Conservation (phyloP, 441 rosid genomes). For the Pelargonium cotyledonis region DNA sequence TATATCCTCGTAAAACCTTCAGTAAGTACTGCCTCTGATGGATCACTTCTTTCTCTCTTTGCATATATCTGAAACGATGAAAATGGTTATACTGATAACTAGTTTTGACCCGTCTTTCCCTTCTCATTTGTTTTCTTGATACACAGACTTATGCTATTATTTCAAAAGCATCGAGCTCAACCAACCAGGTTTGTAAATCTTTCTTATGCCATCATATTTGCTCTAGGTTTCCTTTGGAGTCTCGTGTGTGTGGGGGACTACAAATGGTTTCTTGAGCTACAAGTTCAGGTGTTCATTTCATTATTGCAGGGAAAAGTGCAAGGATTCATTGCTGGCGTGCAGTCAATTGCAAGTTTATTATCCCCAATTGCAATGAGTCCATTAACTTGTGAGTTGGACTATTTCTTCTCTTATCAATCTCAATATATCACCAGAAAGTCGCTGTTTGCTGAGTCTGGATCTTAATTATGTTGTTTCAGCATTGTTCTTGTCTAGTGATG, state of each 20-base stretch:
- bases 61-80: neutral
- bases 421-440: neutral
- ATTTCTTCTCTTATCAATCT: neutral
- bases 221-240: neutral
- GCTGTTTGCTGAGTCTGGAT: neutral
- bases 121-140: neutral
- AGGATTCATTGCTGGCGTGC: conserved; percentile 16
- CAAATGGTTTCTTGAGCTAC: neutral
- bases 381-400: conserved; percentile 19
- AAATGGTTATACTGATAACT: neutral
- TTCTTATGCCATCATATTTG: neutral
- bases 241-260: neutral
- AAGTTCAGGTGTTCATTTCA: neutral
- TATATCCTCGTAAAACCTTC: conserved; percentile 23
- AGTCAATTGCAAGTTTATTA: conserved; percentile 21
- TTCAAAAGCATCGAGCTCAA: conserved; percentile 28
- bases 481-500: conserved; percentile 23
- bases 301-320: conserved; percentile 4
- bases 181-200: conserved; percentile 18
- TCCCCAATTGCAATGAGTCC: conserved; percentile 29
- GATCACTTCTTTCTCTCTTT: neutral
- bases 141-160: conserved; percentile 24
- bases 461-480: conserved; percentile 12
- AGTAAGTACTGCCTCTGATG: conserved; percentile 11
- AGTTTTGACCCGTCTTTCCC: neutral